These are phyloP conservation scores for Hypoxylon lienhwacheense DNA, from an alignment of 495 filamentous ascomycete genomes.

Conservation along the genomic window DNA sequence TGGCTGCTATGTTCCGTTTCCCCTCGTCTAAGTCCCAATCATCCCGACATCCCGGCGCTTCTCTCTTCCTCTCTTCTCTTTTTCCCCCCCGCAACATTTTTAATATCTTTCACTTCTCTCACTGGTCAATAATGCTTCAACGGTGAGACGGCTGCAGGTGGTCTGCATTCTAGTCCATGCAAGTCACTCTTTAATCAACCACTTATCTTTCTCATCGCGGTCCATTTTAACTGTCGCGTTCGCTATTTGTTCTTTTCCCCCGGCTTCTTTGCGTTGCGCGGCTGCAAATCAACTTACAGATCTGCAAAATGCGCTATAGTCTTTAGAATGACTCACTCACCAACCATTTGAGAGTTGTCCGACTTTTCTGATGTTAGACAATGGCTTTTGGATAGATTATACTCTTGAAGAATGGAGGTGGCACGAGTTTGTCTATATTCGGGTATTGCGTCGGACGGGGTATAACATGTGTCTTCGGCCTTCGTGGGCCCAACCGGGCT, in stretches of 20 bases:
- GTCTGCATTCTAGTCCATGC: conserved; percentile 32
- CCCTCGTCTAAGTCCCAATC: conserved; percentile 1
- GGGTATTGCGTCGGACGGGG: conserved; percentile 22
- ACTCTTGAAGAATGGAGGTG: conserved; percentile 21
- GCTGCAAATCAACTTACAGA: conserved; percentile 39
- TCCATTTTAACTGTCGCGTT: conserved; percentile 34
- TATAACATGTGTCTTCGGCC: conserved; percentile 39
- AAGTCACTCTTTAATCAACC: conserved; percentile 26
- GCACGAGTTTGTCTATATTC: conserved; percentile 11
- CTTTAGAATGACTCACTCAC: conserved; percentile 39
- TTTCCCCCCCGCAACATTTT: conserved; percentile 25
- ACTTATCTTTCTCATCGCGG: conserved; percentile 37
- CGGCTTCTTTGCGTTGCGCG: conserved; percentile 27
- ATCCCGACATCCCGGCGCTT: conserved; percentile 27
- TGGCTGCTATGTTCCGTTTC: conserved; percentile 5
- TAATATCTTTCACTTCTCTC: conserved; percentile 30
- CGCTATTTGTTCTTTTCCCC: conserved; percentile 28
- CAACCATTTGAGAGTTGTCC: conserved; percentile 35
- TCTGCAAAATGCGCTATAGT: conserved; percentile 31
- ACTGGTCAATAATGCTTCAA: conserved; percentile 28
- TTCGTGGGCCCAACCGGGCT: conserved; percentile 29
- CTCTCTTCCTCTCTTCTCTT: neutral
- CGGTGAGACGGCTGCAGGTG: conserved; percentile 38
- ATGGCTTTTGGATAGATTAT: conserved; percentile 11
- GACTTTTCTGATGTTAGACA: conserved; percentile 35